Percentiles rank a stretch among this genome's conserved stretches.
Evolutionary conservation across 1,284 basidiomycete genomes (phyloP).

Genomic region (Trichosporon sp.): DNA sequence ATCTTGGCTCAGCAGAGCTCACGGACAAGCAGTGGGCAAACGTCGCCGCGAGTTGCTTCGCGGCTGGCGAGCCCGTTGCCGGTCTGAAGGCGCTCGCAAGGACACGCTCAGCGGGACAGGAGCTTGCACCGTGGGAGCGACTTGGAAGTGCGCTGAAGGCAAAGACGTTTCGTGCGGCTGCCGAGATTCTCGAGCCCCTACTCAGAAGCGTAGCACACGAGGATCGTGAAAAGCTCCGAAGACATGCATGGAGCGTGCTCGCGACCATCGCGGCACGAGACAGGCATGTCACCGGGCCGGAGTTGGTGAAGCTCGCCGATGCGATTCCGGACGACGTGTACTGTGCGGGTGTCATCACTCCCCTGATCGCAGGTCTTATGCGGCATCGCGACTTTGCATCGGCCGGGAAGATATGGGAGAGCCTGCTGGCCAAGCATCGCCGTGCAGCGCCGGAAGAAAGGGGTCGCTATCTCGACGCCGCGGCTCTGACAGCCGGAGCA

Average conservation of each 20-base stretch:
- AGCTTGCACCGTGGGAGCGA: background rate
- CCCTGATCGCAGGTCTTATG: slow-evolving; percentile 28
- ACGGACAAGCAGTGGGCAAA: slow-evolving; percentile 4
- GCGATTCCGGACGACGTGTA: slow-evolving; percentile 15
- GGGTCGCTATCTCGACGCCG: slow-evolving; percentile 22
- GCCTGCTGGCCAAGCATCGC: slow-evolving; percentile 15
- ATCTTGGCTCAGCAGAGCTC: background rate
- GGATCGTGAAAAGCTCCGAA: background rate
- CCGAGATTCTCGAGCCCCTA: slow-evolving; percentile 6
- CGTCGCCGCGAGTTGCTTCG: background rate
- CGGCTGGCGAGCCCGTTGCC: background rate
- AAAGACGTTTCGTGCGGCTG: slow-evolving; percentile 1
- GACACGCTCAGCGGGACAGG: background rate
- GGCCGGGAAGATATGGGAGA: slow-evolving; percentile 27
- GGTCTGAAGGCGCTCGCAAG: background rate
- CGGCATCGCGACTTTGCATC: slow-evolving; percentile 13
- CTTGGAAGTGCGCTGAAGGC: slow-evolving; percentile 3
- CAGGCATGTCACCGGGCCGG: slow-evolving; percentile 1
- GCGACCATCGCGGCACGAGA: slow-evolving; percentile 4
- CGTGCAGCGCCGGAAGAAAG: background rate
- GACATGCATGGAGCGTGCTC: slow-evolving; percentile 12
- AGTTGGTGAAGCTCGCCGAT: slow-evolving; percentile 18
- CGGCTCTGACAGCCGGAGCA: slow-evolving; percentile 28
- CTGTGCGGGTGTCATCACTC: slow-evolving; percentile 23
- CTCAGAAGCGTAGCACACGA: background rate